Evolutionary conservation across 2,329 filamentous ascomycete species (phyloP).

Genomic region (Xylaria multiplex): DNA sequence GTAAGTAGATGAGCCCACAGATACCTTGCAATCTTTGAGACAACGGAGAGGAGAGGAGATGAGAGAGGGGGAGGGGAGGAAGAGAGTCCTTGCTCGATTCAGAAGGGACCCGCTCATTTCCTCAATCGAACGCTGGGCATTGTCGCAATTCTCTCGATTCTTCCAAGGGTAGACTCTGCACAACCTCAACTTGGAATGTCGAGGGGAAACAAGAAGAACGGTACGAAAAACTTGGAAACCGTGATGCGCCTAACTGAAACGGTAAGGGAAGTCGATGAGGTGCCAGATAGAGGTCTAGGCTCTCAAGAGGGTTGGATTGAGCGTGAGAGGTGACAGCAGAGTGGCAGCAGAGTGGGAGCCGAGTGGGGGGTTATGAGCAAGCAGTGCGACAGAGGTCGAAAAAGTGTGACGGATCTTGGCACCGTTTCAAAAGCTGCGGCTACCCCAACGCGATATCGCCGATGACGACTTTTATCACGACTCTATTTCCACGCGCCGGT

Average conservation of each 20-base stretch:
- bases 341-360: no score
- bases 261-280: not conserved
- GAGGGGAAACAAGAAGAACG: not conserved
- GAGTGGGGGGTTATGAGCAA: no score
- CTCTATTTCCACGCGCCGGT: not conserved
- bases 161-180: conserved; percentile 9
- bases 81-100: conserved; percentile 12
- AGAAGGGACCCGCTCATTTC: conserved; percentile 27
- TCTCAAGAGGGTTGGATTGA: no score
- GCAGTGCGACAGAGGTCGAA: not conserved
- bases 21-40: not conserved
- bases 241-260: not conserved
- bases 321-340: no score
- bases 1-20: not conserved
- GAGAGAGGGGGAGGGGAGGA: conserved; percentile 13
- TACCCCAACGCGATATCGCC: conserved; percentile 1
- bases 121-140: conserved; percentile 2
- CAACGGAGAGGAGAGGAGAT: conserved; percentile 1
- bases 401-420: conserved; percentile 16
- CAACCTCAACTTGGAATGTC: not conserved
- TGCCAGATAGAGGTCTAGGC: not conserved
- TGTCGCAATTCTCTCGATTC: conserved; percentile 11
- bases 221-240: not conserved
- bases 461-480: not conserved
- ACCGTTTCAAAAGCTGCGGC: conserved; percentile 27